These are phyloP conservation scores for Hygrophoropsis aurantiaca DNA, from an alignment of 768 basidiomycete genomes.

Conservation along the genomic window DNA sequence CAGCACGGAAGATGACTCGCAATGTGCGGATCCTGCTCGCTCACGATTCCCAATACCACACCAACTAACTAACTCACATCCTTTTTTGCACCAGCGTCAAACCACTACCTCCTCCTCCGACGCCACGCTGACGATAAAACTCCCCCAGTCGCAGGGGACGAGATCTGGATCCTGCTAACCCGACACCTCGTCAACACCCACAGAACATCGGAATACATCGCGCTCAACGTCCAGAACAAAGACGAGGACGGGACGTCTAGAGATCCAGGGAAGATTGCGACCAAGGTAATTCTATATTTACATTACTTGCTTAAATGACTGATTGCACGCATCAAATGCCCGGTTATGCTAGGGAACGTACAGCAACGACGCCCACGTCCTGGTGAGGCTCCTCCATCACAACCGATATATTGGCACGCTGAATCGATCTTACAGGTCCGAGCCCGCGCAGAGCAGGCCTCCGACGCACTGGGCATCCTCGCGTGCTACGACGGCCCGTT, in stretches of 20 bases:
- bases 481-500: constrained; percentile 70
- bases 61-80: too few species aligned
- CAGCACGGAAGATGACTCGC: constrained; percentile 18
- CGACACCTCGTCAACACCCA: constrained; percentile 70
- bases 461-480: constrained; percentile 51
- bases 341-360: constrained; percentile 36
- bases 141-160: constrained; percentile 26
- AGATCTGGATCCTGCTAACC: constrained; percentile 81
- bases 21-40: constrained; percentile 31
- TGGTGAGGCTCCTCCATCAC: constrained; percentile 31
- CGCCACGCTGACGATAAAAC: constrained; percentile 24
- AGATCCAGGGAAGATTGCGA: constrained; percentile 34
- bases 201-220: constrained; percentile 64
- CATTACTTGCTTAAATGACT: neutral
- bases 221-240: constrained; percentile 43
- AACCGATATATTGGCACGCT: neutral
- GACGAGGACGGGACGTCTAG: constrained; percentile 39
- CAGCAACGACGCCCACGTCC: constrained; percentile 44
- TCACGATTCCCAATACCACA: neutral
- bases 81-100: constrained; percentile 31
- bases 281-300: constrained; percentile 33
- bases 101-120: constrained; percentile 40
- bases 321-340: too few species aligned
- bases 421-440: constrained; percentile 11
- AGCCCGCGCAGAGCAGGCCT: constrained; percentile 22